A percentile compares a stretch with the other conserved stretches of the same genome.
These are phyloP conservation scores for Trypanosoma vivax DNA, from an alignment of 208 protist genomes.

Conservation along the genomic window DNA sequence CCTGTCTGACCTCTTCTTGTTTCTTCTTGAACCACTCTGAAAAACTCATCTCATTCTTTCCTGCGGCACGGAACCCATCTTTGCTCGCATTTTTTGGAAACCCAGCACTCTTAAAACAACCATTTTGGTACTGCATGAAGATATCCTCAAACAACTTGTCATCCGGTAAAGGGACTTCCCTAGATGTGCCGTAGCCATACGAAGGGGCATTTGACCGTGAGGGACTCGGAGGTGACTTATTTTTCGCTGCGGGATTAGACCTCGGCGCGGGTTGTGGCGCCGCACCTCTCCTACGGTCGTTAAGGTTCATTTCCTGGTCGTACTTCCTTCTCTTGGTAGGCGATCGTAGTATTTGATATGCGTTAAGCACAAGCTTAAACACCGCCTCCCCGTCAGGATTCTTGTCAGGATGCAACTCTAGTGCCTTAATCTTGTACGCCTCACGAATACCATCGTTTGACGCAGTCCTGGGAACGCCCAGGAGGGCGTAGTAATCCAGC, in stretches of 20 bases:
- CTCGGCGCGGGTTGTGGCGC: background rate
- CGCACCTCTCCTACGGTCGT: constrained; percentile 22
- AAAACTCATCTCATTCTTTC: constrained; percentile 42
- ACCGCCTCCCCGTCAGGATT: constrained; percentile 81
- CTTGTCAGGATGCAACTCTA: constrained; percentile 85
- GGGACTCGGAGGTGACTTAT: constrained; percentile 6
- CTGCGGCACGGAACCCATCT: constrained; percentile 30
- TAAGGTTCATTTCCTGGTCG: constrained; percentile 49
- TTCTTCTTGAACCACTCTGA: constrained; percentile 81
- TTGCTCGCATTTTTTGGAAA: constrained; percentile 6
- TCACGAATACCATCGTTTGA: constrained; percentile 72
- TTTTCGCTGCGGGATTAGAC: background rate
- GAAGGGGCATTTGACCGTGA: constrained; percentile 21
- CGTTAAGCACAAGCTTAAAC: constrained; percentile 77
- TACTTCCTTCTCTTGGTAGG: constrained; percentile 68
- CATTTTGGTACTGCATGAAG: constrained; percentile 74
- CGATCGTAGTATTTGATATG: constrained; percentile 72
- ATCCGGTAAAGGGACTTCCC: constrained; percentile 25
- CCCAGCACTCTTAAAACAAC: constrained; percentile 13
- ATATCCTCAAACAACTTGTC: constrained; percentile 78
- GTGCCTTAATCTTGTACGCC: constrained; percentile 78
- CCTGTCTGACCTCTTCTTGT: constrained; percentile 68
- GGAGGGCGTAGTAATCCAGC: constrained; percentile 65
- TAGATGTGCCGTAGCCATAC: background rate
- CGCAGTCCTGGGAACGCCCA: constrained; percentile 64